phyloP scores from a whole-genome alignment of 2,329 filamentous ascomycete genomes.

The Camillea tinctor region DNA sequence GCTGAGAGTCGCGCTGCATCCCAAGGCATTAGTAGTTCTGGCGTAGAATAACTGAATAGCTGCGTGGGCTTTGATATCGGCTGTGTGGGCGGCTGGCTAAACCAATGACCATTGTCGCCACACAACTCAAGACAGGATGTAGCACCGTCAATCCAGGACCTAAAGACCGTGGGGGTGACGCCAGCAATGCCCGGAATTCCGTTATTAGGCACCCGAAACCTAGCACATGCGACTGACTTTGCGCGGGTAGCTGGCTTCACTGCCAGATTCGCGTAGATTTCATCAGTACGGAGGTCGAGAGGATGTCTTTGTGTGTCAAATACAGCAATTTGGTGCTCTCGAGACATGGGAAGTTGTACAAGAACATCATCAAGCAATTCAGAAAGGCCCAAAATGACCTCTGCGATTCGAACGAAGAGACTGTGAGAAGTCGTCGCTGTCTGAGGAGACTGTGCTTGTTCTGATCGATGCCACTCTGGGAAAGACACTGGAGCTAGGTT shows the following conservation, averaged over 20 bases:
- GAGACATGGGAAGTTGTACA: neutral
- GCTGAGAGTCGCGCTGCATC: neutral
- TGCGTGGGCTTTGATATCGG: neutral
- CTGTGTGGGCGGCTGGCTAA: neutral
- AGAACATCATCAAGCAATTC: neutral
- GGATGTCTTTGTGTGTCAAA: neutral
- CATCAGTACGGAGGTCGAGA: neutral
- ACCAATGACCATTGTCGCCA: neutral
- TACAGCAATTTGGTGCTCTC: neutral
- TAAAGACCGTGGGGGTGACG: neutral
- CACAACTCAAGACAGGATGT: neutral
- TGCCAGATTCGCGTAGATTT: neutral
- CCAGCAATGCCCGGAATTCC: neutral
- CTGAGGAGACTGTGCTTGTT: neutral
- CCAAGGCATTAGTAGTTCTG: neutral
- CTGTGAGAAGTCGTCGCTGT: neutral
- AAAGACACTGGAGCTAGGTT: neutral
- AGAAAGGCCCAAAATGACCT: neutral
- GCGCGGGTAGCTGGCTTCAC: too few species aligned
- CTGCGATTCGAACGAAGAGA: neutral
- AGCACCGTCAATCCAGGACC: neutral
- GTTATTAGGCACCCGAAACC: neutral
- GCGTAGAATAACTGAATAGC: neutral
- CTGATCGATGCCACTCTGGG: neutral
- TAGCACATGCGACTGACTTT: neutral